Base-by-base conservation (phyloP, 169 alveolate genomes). In the Plasmodium coatneyi region DNA sequence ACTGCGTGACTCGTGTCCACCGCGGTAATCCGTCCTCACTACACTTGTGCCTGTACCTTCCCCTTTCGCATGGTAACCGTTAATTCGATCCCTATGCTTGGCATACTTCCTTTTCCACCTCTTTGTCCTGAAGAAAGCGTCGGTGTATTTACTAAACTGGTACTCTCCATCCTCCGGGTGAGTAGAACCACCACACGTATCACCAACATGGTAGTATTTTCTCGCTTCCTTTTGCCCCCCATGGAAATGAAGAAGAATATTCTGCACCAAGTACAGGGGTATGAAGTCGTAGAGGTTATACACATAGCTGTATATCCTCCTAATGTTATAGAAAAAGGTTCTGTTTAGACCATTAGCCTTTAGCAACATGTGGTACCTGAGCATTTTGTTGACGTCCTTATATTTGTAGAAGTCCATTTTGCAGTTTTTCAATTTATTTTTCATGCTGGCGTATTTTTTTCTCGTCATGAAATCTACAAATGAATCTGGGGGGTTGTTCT, bases 271-370 rank as follows among this genome's bases (percentile, higher is more conserved):
- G 43, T 76, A 86, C 3, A 86, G 43, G 7, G 93, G 93, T 30
- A 86, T 25, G 22, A 86, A 86, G 71, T 86, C 93, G 36, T 74
- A 49, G 14, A 86, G n/a, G 43, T 86, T 86, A 30, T 76, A 86
- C 5, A 86, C 93, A 86, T 86, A 86, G 66, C 25, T 86, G 43
- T 86, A 86, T 25, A 86, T 19, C 80, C 54, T 86, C 28, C 93
- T 72, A 12, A 86, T 5, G 9, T 86, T 52, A 12, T 86, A 52
- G 30, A 86, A 86, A 22, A 86, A 86, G 1, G 2, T 4, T 7
- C 56, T 86, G 4, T 78, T 78, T 2, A 86, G 22, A 6, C 30
- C 52, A 52, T 86, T 86, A 54, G 66, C 66, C 30, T 83, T 52
- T 22, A 86, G 32, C 43, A 76, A 0, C 86, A 76, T 86, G 41